A percentile compares a stretch with the other conserved stretches of the same genome.
Conservation (phyloP, 768 basidiomycete species). For the Tricholomella constricta region DNA sequence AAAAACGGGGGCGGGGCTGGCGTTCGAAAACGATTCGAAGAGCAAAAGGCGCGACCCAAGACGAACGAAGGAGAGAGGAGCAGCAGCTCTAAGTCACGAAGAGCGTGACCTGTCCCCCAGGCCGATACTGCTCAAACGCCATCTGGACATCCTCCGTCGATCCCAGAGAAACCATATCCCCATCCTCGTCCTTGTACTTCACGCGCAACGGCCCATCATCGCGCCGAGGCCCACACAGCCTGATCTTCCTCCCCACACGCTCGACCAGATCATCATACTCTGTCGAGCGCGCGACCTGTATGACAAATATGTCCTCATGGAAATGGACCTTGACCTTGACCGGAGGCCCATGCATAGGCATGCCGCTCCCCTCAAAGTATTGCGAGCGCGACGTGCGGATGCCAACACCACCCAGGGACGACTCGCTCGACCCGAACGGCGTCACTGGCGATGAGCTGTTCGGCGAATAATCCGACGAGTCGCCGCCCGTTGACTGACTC, state of each 20-base stretch:
- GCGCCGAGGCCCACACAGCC: slow-evolving; percentile 81
- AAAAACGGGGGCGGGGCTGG: too few relatives aligned
- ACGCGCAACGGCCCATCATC: slow-evolving; percentile 82
- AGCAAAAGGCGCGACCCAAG: not conserved
- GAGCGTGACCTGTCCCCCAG: slow-evolving; percentile 79
- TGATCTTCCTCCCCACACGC: slow-evolving; percentile 90
- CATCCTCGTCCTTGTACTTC: slow-evolving; percentile 91
- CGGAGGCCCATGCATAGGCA: slow-evolving; percentile 33
- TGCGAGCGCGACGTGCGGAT: slow-evolving; percentile 59
- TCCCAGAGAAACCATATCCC: slow-evolving; percentile 84
- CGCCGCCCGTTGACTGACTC: slow-evolving; percentile 75
- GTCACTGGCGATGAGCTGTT: slow-evolving; percentile 87
- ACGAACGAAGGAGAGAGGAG: slow-evolving; percentile 17
- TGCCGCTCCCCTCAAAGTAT: slow-evolving; percentile 39
- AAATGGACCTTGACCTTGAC: slow-evolving; percentile 95
- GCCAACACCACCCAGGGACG: slow-evolving; percentile 62
- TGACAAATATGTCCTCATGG: slow-evolving; percentile 93
- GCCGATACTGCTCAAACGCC: slow-evolving; percentile 84
- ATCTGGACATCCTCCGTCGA: slow-evolving; percentile 94
- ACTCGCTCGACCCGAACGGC: slow-evolving; percentile 88
- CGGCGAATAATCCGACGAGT: slow-evolving; percentile 81
- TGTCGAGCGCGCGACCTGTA: slow-evolving; percentile 80
- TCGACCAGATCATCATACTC: slow-evolving; percentile 85
- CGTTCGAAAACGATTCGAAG: too few relatives aligned
- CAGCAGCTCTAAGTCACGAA: slow-evolving; percentile 60